phyloP scores from a whole-genome alignment of 768 basidiomycete species.

The Lactarius sanguifluus region DNA sequence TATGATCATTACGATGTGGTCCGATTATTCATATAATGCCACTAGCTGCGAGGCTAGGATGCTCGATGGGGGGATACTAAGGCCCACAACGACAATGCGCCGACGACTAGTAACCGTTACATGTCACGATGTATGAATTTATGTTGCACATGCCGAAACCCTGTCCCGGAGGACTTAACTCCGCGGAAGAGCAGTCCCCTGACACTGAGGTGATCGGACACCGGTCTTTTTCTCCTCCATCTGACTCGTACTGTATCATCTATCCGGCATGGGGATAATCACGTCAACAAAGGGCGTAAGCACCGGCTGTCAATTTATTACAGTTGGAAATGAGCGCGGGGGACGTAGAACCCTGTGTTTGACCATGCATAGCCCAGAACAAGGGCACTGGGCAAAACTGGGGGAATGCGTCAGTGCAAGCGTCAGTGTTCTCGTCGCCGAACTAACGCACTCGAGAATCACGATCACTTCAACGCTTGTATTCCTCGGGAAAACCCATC shows the following conservation, averaged over 20 bases:
- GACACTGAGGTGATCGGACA: constrained; percentile 23
- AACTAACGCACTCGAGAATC: constrained; percentile 13
- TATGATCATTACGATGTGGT: not conserved
- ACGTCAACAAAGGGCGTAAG: constrained; percentile 16
- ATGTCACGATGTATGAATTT: not conserved
- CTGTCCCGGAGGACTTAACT: constrained; percentile 4
- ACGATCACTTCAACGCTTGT: not conserved
- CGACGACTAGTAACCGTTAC: constrained; percentile 10
- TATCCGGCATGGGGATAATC: constrained; percentile 15
- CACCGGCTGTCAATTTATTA: not conserved
- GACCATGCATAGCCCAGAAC: constrained; percentile 3
- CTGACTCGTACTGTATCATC: not conserved
- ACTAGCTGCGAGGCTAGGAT: constrained; percentile 13
- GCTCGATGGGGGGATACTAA: not conserved
- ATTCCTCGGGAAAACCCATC: constrained; percentile 26
- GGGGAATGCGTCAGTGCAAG: constrained; percentile 9
- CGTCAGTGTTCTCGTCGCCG: constrained; percentile 11
- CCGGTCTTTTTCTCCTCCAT: not conserved
- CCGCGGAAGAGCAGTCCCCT: constrained; percentile 15
- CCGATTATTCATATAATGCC: constrained; percentile 4
- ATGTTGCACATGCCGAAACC: not conserved
- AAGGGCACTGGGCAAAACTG: constrained; percentile 14
- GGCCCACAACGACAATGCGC: constrained; percentile 14
- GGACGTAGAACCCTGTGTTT: not conserved
- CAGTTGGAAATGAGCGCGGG: not conserved